These are phyloP conservation scores for Castanopsis chinensis DNA, from an alignment of 306 rosid species.

Conservation along the genomic window DNA sequence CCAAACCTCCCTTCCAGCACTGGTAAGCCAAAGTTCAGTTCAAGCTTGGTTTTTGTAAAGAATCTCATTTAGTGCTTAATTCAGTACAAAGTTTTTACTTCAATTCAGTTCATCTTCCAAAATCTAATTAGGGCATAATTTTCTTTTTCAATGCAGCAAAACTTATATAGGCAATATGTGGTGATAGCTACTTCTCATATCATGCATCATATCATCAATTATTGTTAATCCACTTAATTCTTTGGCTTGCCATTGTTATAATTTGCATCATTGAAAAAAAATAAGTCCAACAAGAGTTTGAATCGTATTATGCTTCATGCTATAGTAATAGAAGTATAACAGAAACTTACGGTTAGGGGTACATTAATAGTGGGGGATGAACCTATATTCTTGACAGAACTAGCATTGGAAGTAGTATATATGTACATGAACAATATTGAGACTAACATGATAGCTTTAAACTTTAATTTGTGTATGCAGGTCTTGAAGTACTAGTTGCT, in stretches of 20 bases:
- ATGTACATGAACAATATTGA: no score
- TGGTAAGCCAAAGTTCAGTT: constrained; percentile 1
- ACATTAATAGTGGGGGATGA: no score
- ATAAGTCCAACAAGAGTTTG: no score
- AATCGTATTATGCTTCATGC: no score
- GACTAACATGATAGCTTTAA: neutral
- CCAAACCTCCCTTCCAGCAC: neutral
- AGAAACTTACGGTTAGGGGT: no score
- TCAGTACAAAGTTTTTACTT: neutral
- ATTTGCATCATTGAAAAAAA: no score
- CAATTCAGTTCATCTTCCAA: neutral
- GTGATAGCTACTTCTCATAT: neutral
- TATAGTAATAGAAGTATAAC: no score
- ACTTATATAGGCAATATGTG: neutral
- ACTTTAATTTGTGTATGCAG: neutral
- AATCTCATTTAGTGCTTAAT: neutral
- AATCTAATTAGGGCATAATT: neutral
- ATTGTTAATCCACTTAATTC: neutral
- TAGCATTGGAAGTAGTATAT: no score
- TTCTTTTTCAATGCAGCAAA: neutral
- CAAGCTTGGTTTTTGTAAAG: neutral
- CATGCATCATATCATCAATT: neutral
- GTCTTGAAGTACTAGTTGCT: neutral
- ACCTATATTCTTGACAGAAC: no score
- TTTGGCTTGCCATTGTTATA: no score